Evolutionary conservation across 169 alveolate genomes (phyloP).

Genomic region (Eimeria nieschulzi): DNA sequence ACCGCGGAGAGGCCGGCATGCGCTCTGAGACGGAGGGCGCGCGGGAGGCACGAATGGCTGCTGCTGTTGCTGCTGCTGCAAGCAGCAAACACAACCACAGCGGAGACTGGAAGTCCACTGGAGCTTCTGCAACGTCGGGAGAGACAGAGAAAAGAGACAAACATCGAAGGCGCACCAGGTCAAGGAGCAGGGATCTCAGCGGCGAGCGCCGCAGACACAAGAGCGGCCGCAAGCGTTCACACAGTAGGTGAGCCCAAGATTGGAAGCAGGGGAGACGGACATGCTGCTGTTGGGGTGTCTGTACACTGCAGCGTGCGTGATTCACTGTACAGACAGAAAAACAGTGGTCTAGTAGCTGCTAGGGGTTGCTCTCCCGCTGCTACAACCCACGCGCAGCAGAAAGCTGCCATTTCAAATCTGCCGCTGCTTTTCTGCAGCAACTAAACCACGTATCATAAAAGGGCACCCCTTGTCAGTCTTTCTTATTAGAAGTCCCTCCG

Average conservation of each 20-base stretch:
- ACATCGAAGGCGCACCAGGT: constrained; percentile 13
- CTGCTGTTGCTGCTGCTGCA: constrained; percentile 29
- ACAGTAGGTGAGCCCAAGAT: not conserved
- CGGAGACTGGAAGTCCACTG: not conserved
- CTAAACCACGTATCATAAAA: too few relatives aligned
- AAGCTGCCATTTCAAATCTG: too few relatives aligned
- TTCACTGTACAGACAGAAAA: too few relatives aligned
- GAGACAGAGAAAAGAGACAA: not conserved
- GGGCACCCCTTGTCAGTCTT: too few relatives aligned
- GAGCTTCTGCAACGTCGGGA: not conserved
- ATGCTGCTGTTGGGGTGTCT: too few relatives aligned
- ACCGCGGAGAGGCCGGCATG: not conserved
- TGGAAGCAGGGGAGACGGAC: too few relatives aligned
- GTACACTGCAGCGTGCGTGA: too few relatives aligned
- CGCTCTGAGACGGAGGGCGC: constrained; percentile 40
- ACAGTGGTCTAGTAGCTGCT: too few relatives aligned
- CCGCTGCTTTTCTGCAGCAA: too few relatives aligned
- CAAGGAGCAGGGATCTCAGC: constrained; percentile 31
- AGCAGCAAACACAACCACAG: constrained; percentile 28
- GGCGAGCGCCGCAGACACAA: constrained; percentile 28
- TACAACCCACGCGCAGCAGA: too few relatives aligned
- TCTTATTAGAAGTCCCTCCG: too few relatives aligned
- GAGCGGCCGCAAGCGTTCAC: not conserved
- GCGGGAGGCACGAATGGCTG: constrained; percentile 27
- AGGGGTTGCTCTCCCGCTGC: too few relatives aligned